Conservation (phyloP, 176 grass and related monocot species). For the Ananas comosus region DNA sequence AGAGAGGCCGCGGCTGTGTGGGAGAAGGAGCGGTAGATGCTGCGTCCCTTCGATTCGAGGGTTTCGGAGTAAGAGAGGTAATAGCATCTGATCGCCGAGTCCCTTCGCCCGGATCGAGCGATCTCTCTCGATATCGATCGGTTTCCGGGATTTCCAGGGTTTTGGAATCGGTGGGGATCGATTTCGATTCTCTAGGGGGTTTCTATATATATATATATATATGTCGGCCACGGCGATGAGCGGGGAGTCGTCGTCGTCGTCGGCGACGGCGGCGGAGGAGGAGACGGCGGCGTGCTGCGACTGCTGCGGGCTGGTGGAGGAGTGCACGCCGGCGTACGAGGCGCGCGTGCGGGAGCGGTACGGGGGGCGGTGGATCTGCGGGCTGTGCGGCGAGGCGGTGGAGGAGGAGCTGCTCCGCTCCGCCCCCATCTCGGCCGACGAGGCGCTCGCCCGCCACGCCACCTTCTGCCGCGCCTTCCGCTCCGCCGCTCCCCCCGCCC, state of each 20-base stretch:
- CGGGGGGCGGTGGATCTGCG: constrained; percentile 66
- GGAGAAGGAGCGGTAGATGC: too few relatives aligned
- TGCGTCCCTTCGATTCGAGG: too few relatives aligned
- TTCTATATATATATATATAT: too few relatives aligned
- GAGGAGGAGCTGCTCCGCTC: constrained; percentile 55
- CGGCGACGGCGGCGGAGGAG: not conserved
- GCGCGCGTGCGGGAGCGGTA: constrained; percentile 46
- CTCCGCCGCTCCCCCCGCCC: constrained; percentile 28
- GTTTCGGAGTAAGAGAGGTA: not conserved
- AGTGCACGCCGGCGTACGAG: constrained; percentile 71
- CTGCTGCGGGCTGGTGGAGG: constrained; percentile 80
- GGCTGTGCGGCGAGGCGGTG: constrained; percentile 68
- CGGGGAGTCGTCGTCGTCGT: constrained; percentile 22
- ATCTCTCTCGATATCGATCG: not conserved
- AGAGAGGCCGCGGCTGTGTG: not conserved
- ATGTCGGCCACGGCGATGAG: constrained; percentile 12
- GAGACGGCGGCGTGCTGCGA: constrained; percentile 56
- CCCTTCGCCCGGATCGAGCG: not conserved
- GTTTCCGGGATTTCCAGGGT: not conserved
- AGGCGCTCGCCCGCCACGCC: constrained; percentile 63
- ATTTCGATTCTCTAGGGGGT: too few relatives aligned
- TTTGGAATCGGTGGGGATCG: too few relatives aligned
- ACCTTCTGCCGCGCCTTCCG: constrained; percentile 36
- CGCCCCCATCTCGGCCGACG: constrained; percentile 45
- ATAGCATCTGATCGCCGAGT: not conserved